Conservation (phyloP, 305 asterid species). For the Fraxinus dipetala region DNA sequence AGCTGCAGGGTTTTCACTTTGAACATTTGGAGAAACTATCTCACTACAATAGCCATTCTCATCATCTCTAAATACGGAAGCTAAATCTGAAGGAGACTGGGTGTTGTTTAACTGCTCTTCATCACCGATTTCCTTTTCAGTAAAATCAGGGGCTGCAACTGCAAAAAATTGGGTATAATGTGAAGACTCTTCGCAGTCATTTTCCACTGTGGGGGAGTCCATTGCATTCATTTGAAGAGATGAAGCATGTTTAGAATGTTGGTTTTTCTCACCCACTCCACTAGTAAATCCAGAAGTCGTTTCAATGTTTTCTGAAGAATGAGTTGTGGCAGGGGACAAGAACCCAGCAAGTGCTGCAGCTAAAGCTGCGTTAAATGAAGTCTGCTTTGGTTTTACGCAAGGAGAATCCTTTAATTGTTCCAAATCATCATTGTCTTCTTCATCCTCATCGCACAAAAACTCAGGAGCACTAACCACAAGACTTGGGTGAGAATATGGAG, state of each 20-base stretch:
- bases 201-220: conserved; percentile 27
- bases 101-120: conserved; percentile 33
- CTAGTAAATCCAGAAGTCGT: conserved; percentile 25
- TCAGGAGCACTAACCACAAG: conserved; percentile 73
- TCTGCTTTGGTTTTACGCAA: conserved; percentile 35
- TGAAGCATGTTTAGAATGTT: conserved; percentile 25
- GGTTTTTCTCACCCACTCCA: conserved; percentile 29
- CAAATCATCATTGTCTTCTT: conserved; percentile 41
- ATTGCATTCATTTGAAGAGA: conserved; percentile 26
- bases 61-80: conserved; percentile 23
- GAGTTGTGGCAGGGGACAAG: conserved; percentile 34
- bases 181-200: conserved; percentile 29
- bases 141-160: conserved; percentile 56
- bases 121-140: conserved; percentile 38
- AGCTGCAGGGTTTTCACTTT: conserved; percentile 6
- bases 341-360: conserved; percentile 83
- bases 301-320: conserved; percentile 32
- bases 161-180: conserved; percentile 33
- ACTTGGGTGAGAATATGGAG: conserved; percentile 42
- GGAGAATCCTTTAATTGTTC: conserved; percentile 39
- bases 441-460: conserved; percentile 56
- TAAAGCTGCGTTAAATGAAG: conserved; percentile 69
- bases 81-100: conserved; percentile 25
- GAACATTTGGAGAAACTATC: conserved; percentile 26
- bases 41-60: conserved; percentile 17